Base-by-base conservation (phyloP, 805 yeast genomes). In the Monosporozyma solicola region DNA sequence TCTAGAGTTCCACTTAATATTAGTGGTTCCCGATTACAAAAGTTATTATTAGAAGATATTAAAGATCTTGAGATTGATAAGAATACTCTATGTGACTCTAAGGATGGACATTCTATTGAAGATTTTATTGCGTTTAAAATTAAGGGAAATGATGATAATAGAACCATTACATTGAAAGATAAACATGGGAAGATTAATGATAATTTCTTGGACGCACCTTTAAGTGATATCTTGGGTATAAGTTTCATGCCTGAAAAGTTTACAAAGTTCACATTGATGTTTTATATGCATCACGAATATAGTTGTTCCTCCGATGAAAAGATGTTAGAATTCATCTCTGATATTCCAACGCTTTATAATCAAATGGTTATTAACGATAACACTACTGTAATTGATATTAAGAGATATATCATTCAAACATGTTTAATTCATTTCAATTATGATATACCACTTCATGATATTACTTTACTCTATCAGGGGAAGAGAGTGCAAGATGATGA, bases 191-290 rank as follows among this genome's bases (percentile, higher is more conserved):
- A 53, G 13, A 53, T 57, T 45, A 46, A 46, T 32, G 48, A 46
- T 32, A 46, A 54, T 3, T 55, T 58, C 45, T 54, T 64, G 24
- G 63, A 61, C 22, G 27, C 55, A 35, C 55, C 68, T 2, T 45
- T 73, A 1, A 50, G 59, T 2, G 64, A 70, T 9, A 43, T 68
- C 0, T 45, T 73, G n/a, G 59, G 65, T 1, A 53, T 70, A n/a
- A 75, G 72, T 57, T 64, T 67, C 29, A 63, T 69, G 0, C 76
- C 76, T 2, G 54, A 59, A 5, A 63, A 63, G 10, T 56, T 55
- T 3, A 48, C 66, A 25, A 61, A 59, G 46, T 60, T 72, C 51
- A 64, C 67, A 13, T 59, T 67, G 1, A 59, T 64, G 59, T 62
- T 66, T 52, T 56, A 56, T 41, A 57, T 68, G 13, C 62, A 57